Conservation (phyloP, 2,329 filamentous ascomycete species). For the Phoma sp. region DNA sequence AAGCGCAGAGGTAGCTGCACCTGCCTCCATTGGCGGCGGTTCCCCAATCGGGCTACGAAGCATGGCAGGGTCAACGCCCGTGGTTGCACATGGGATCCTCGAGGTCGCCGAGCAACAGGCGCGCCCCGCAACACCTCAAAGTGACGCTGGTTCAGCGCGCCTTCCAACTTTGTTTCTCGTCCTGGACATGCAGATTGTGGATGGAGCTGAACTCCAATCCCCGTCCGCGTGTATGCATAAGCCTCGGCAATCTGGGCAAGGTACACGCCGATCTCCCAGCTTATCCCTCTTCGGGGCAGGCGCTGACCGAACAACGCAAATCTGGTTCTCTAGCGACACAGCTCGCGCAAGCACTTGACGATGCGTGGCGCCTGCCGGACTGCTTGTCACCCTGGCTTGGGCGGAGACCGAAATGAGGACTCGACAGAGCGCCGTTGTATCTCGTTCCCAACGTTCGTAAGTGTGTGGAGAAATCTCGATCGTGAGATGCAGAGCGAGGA, state of each 20-base stretch:
- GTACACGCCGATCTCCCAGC: slow-evolving; percentile 28
- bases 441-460: slow-evolving; percentile 7
- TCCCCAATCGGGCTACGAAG: slow-evolving; percentile 18
- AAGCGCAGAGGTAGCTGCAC: slow-evolving; percentile 9
- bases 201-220: slow-evolving; percentile 13
- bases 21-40: slow-evolving; percentile 10
- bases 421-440: slow-evolving; percentile 12
- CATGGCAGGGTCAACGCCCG: slow-evolving; percentile 18
- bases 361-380: slow-evolving; percentile 6
- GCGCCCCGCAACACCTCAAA: slow-evolving; percentile 11
- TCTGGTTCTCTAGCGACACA: slow-evolving; percentile 14
- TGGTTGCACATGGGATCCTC: slow-evolving; percentile 30
- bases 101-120: slow-evolving; percentile 25
- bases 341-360: not conserved
- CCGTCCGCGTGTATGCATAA: slow-evolving; percentile 12
- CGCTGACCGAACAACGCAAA: slow-evolving; percentile 13
- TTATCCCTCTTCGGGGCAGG: slow-evolving; percentile 18
- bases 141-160: slow-evolving; percentile 1
- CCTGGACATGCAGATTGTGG: slow-evolving; percentile 1
- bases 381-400: slow-evolving; percentile 1
- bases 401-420: slow-evolving; percentile 6
- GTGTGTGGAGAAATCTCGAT: not conserved
- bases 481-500: slow-evolving; percentile 1
- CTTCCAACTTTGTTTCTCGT: not conserved
- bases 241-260: slow-evolving; percentile 33